phyloP scores from a whole-genome alignment of 257 asterid genomes.

The Jacaranda copaia region DNA sequence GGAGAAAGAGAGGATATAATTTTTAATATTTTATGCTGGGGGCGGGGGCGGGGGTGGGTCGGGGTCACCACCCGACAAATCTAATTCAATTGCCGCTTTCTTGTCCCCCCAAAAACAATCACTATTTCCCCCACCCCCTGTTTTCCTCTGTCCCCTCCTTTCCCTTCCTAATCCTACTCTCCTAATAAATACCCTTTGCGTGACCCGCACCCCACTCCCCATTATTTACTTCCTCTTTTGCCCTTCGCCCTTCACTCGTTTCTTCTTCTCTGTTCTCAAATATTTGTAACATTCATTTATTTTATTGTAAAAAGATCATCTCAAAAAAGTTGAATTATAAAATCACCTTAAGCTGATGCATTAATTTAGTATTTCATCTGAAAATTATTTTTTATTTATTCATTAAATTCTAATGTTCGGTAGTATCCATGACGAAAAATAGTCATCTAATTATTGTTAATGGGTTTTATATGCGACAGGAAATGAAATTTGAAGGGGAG shows the following conservation, averaged over 20 bases:
- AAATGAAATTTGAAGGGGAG: background rate
- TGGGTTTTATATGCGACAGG: no score
- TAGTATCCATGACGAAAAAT: no score
- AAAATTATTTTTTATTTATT: background rate
- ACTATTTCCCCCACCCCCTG: constrained; percentile 32
- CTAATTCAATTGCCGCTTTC: constrained; percentile 60
- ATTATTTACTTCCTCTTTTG: background rate
- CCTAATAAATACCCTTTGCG: constrained; percentile 35
- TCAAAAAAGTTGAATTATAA: no score
- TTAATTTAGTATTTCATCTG: background rate
- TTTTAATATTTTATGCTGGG: no score
- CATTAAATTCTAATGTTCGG: no score
- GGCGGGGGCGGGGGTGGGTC: constrained; percentile 14
- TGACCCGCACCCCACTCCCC: constrained; percentile 28
- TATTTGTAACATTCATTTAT: no score
- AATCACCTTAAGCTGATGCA: no score
- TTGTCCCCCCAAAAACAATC: constrained; percentile 54
- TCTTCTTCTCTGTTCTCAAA: no score
- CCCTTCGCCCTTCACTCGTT: background rate
- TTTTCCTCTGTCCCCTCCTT: constrained; percentile 40
- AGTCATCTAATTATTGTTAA: no score
- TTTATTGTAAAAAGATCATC: no score
- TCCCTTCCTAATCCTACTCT: constrained; percentile 31
- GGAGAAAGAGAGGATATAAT: constrained; percentile 13
- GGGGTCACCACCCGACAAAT: constrained; percentile 55